Evolutionary conservation across 2,329 filamentous ascomycete genomes (phyloP).

Genomic region (Aspergillus neotritici): DNA sequence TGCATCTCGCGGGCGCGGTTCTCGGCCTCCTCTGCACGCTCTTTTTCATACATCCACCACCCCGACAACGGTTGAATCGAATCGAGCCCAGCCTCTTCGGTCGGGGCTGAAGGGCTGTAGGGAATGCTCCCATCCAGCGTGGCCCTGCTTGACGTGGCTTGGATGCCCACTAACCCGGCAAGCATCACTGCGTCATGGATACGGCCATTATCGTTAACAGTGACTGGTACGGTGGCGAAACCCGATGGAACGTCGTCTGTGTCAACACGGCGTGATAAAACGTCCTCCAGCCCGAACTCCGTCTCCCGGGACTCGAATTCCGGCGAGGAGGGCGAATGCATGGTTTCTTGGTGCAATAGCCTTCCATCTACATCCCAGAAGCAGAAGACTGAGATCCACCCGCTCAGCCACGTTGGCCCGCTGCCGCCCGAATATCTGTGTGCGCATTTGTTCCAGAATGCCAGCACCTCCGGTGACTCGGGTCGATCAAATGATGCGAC

Average conservation of each 20-base stretch:
- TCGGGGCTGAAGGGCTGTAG: too few species aligned
- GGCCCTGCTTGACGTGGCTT: too few species aligned
- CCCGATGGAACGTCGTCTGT: constrained; percentile 23
- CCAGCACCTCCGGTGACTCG: background rate
- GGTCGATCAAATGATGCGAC: constrained; percentile 23
- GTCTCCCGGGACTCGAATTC: too few species aligned
- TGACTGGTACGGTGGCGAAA: constrained; percentile 28
- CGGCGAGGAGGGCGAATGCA: too few species aligned
- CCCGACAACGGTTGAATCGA: too few species aligned
- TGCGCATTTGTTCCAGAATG: constrained; percentile 13
- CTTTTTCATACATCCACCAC: too few species aligned
- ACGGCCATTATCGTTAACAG: constrained; percentile 26
- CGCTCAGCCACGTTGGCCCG: constrained; percentile 35
- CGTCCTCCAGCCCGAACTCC: constrained; percentile 9
- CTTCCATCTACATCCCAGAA: constrained; percentile 41
- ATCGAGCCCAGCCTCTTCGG: too few species aligned
- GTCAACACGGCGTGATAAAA: constrained; percentile 20
- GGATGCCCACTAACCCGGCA: too few species aligned
- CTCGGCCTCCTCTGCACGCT: too few species aligned
- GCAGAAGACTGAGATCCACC: constrained; percentile 48
- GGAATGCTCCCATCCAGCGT: too few species aligned
- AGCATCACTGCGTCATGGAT: too few species aligned
- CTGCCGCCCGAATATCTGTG: constrained; percentile 26
- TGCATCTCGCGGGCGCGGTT: too few species aligned
- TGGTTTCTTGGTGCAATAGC: constrained; percentile 7